Conservation (phyloP, 192 early-diverging fungal genomes). For the Coemansia sp. region DNA sequence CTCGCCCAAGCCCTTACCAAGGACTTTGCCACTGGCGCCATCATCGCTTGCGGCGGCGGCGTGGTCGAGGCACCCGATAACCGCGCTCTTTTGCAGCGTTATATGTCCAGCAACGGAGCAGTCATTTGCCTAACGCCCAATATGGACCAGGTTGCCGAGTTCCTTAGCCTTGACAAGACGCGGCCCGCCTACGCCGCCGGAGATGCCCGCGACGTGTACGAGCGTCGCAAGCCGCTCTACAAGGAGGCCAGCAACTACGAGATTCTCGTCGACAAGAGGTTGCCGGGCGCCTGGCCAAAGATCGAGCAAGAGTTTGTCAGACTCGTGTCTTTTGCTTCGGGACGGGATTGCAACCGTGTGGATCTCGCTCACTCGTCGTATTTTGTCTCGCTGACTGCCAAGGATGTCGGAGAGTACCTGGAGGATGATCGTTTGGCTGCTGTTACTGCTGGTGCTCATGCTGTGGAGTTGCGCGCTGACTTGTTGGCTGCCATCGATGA, state of each 20-base stretch:
- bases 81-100: slow-evolving; percentile 69
- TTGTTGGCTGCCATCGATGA: slow-evolving; percentile 61
- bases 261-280: slow-evolving; percentile 68
- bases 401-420: slow-evolving; percentile 60
- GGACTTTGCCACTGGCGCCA: slow-evolving; percentile 60
- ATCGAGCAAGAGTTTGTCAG: slow-evolving; percentile 77
- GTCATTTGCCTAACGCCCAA: slow-evolving; percentile 80
- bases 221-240: slow-evolving; percentile 77
- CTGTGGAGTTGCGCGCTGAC: slow-evolving; percentile 93
- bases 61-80: slow-evolving; percentile 82
- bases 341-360: slow-evolving; percentile 42
- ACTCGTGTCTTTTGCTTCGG: slow-evolving; percentile 71
- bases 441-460: slow-evolving; percentile 80
- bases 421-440: slow-evolving; percentile 57
- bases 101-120: slow-evolving; percentile 58
- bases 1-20: slow-evolving; percentile 64
- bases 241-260: slow-evolving; percentile 79
- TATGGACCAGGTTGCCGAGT: slow-evolving; percentile 78
- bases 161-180: slow-evolving; percentile 78
- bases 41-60: slow-evolving; percentile 95
- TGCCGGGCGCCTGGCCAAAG: slow-evolving; percentile 62
- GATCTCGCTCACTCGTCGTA: slow-evolving; percentile 59
- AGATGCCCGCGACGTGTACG: slow-evolving; percentile 81
- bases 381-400: slow-evolving; percentile 88
- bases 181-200: slow-evolving; percentile 81